Base-by-base conservation (phyloP, 2,329 filamentous ascomycete genomes). In the Drechslera avenae region DNA sequence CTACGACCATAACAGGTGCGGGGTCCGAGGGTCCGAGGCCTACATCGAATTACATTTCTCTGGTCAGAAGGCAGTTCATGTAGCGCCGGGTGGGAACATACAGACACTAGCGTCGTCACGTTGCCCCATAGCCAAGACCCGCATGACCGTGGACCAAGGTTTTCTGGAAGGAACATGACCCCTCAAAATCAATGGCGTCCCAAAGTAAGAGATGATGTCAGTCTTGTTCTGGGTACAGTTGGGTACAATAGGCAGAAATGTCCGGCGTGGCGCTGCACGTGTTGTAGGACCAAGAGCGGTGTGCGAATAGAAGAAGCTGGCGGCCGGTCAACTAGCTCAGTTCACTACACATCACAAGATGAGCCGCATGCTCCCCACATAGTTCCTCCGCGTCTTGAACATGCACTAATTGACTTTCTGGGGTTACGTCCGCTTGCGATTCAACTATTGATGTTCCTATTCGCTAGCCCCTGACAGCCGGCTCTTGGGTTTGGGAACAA, bases 401-500 rank as follows among this genome's bases (percentile, higher is more conserved):
- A 42, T 30, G 31, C 39, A 48, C 46, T 51, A 51, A 57, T 57
- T 60, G 57, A 37, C 49, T 56, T 37, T 45, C 51, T 35, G 43
- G 54, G 28, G 19, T 12, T 12, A 37, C 21, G 17, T 45, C 50
- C 44, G 39, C 53, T 39, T 46, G 49, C 59, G 50, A 57, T 46
- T 45, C 44, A 28, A 17, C 60, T 52, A 42, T 23, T 28, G 43
- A 37, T 54, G 50, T 52, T 67, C 55, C 58, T 51, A 63, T 64
- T 67, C 56, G 66, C 51, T n/a, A 13, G 54, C 41, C 62, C 66
- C 52, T 59, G 56, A 36, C 56, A 43, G 48, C 58, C 56, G 54
- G 60, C 59, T 57, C 42, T 58, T 57, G 53, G 60, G 46, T 62
- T 63, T 64, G 66, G 68, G 61, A 52, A 52, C 17, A 54, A 45